Conservation (phyloP, 2,329 filamentous ascomycete species). For the Xylaria sp. region DNA sequence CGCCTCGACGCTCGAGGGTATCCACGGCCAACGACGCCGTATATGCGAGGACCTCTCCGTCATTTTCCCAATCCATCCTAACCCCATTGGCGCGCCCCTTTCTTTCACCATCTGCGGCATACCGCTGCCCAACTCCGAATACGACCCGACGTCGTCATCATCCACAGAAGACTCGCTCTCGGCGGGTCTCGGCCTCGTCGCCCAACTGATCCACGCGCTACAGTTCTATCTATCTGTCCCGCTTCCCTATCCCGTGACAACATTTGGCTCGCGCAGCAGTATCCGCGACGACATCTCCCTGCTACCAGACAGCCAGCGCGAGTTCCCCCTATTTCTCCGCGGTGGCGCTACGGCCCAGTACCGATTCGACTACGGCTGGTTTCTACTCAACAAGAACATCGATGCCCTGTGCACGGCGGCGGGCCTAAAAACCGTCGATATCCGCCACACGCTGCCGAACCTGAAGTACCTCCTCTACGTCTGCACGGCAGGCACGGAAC, state of each 20-base stretch:
- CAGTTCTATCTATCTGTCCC: constrained; percentile 76
- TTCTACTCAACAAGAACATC: constrained; percentile 93
- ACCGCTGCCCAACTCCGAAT: constrained; percentile 72
- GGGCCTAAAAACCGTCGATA: constrained; percentile 76
- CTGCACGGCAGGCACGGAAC: constrained; percentile 68
- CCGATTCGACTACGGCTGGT: constrained; percentile 93
- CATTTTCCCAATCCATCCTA: constrained; percentile 76
- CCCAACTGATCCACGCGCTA: constrained; percentile 67
- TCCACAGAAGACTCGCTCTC: constrained; percentile 67
- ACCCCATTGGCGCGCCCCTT: constrained; percentile 53
- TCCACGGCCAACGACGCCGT: constrained; percentile 80
- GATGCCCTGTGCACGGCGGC: constrained; percentile 62
- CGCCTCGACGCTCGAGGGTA: constrained; percentile 55
- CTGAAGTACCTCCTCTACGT: constrained; percentile 90
- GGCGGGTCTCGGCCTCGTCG: constrained; percentile 74
- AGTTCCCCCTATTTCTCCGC: constrained; percentile 72
- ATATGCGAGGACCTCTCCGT: constrained; percentile 76
- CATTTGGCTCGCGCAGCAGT: constrained; percentile 64
- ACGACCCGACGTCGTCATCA: constrained; percentile 45
- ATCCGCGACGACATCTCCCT: constrained; percentile 60
- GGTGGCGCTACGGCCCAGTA: constrained; percentile 67
- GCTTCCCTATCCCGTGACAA: constrained; percentile 72
- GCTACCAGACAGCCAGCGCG: constrained; percentile 45
- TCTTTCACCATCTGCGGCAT: constrained; percentile 79
- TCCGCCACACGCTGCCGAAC: constrained; percentile 87